phyloP scores from a whole-genome alignment of 768 basidiomycete species.

The Rhizopogon vesiculosus region DNA sequence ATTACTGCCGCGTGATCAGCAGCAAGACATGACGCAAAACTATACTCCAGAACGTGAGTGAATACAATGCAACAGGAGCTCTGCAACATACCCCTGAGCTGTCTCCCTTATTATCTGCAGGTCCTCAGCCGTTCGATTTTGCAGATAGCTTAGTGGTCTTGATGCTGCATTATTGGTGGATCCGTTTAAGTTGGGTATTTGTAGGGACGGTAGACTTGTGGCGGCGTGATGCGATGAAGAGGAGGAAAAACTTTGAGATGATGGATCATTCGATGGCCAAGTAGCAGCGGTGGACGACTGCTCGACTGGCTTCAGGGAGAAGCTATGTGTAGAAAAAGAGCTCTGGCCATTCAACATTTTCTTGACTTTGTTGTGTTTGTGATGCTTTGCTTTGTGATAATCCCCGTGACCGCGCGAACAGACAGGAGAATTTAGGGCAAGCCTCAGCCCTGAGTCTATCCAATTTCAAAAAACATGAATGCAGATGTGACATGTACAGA shows the following conservation, averaged over 20 bases:
- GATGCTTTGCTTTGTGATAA: conserved; percentile 31
- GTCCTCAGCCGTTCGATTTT: conserved; percentile 48
- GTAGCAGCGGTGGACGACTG: conserved; percentile 1
- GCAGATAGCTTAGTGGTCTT: conserved; percentile 16
- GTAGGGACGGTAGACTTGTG: conserved; percentile 23
- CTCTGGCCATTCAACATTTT: conserved; percentile 27
- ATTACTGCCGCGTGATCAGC: conserved; percentile 58
- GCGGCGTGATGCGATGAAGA: conserved; percentile 5
- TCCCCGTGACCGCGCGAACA: conserved; percentile 34
- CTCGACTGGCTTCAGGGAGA: conserved; percentile 14
- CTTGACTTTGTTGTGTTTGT: conserved; percentile 32
- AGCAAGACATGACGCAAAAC: conserved; percentile 51
- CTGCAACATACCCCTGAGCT: conserved; percentile 42
- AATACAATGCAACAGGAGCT: background rate
- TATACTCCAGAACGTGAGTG: conserved; percentile 25
- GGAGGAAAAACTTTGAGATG: conserved; percentile 4
- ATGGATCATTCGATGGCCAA: conserved; percentile 2
- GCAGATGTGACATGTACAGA: background rate
- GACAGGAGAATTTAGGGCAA: conserved; percentile 27
- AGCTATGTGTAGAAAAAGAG: conserved; percentile 25
- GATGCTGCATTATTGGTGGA: conserved; percentile 19
- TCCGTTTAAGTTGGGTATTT: conserved; percentile 5
- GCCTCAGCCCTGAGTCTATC: conserved; percentile 3
- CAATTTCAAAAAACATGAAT: background rate
- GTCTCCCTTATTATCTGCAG: conserved; percentile 40